Percentiles rank a stretch among this genome's conserved stretches.
Evolutionary conservation across 352 stramenopile species (phyloP).

Genomic region (Pythium oligandrum): DNA sequence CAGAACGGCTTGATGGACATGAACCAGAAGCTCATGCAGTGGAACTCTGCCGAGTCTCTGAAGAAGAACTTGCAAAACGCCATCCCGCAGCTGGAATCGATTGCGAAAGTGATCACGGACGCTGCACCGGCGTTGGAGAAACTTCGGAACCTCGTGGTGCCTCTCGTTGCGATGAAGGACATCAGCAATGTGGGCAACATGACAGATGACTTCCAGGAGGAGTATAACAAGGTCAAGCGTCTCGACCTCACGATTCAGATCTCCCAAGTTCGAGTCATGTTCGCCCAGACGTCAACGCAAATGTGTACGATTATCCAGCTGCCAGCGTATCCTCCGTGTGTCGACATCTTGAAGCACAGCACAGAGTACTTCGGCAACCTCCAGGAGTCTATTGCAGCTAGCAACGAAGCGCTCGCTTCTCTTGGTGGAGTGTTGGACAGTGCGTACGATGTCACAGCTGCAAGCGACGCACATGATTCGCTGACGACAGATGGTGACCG

Average conservation of each 20-base stretch:
- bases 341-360: not conserved
- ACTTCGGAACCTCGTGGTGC: not conserved
- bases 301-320: not conserved
- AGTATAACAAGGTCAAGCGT: not conserved
- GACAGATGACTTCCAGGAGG: not conserved
- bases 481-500: not conserved
- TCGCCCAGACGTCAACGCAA: not conserved
- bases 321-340: not conserved
- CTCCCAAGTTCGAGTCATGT: not conserved
- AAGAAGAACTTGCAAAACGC: not conserved
- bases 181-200: not conserved
- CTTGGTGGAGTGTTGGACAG: not conserved
- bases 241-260: not conserved
- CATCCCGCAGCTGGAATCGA: not conserved
- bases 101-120: not conserved
- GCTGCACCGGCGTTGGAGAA: not conserved
- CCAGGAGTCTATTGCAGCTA: not conserved
- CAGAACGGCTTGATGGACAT: not conserved
- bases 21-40: not conserved
- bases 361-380: slow-evolving; percentile 8
- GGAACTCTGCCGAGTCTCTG: not conserved
- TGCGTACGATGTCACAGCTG: not conserved
- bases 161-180: not conserved
- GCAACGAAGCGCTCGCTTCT: not conserved
- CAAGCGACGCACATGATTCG: not conserved